phyloP scores from a whole-genome alignment of 768 basidiomycete genomes.

The Collybia sordida region DNA sequence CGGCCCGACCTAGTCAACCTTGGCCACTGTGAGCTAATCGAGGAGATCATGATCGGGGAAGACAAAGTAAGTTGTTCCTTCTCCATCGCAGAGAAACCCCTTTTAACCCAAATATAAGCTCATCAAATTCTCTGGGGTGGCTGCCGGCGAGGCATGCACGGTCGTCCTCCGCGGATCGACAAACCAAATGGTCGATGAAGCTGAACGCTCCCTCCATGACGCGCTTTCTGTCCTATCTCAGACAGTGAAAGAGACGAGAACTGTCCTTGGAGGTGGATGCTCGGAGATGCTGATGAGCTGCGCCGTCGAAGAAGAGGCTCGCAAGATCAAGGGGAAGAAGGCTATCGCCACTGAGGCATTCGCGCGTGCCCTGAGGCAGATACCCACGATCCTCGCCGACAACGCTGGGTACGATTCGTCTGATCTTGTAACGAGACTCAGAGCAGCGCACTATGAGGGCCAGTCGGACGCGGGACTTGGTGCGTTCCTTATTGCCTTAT shows the following conservation, averaged over 20 bases:
- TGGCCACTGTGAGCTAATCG: constrained; percentile 90
- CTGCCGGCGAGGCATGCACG: constrained; percentile 96
- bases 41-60: constrained; percentile 99
- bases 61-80: constrained; percentile 70
- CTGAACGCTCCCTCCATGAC: constrained; percentile 95
- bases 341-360: constrained; percentile 95
- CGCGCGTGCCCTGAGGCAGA: constrained; percentile 83
- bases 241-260: constrained; percentile 94
- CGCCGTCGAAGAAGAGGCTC: constrained; percentile 86
- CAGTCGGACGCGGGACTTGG: constrained; percentile 84
- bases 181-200: constrained; percentile 98
- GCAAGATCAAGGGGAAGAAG: constrained; percentile 89
- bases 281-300: constrained; percentile 98
- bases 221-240: constrained; percentile 97
- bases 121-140: constrained; percentile 99
- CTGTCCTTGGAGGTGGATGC: constrained; percentile 95
- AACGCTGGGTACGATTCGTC: constrained; percentile 99
- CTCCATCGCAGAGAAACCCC: neutral
- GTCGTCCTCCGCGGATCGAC: constrained; percentile 97
- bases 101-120: constrained; percentile 47
- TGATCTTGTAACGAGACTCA: constrained; percentile 84
- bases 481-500: constrained; percentile 31
- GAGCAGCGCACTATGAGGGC: constrained; percentile 95
- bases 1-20: constrained; percentile 90
- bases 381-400: constrained; percentile 95